A percentile compares a stretch with the other conserved stretches of the same genome.
phyloP scores from a whole-genome alignment of 768 basidiomycete species.

The Peribolospora baueri region DNA sequence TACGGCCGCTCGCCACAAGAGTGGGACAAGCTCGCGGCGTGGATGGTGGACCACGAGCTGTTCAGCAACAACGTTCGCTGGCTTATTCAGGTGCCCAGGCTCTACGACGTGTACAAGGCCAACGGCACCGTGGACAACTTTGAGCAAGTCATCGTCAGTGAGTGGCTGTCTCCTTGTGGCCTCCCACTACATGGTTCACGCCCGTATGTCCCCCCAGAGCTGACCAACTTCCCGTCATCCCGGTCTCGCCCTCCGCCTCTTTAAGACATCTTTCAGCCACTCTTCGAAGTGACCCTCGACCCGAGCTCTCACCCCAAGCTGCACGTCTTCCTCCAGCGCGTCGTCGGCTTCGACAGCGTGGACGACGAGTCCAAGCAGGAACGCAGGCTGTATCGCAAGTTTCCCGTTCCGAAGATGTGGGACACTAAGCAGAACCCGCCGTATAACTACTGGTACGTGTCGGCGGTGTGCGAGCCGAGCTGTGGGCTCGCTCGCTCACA shows the following conservation, averaged over 20 bases:
- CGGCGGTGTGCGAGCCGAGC: too few relatives aligned
- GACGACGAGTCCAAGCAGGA: constrained; percentile 94
- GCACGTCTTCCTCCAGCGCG: constrained; percentile 81
- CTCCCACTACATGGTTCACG: neutral
- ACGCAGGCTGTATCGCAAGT: constrained; percentile 57
- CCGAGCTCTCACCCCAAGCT: constrained; percentile 75
- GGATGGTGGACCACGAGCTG: constrained; percentile 81
- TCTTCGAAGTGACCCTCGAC: constrained; percentile 90
- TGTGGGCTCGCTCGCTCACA: neutral
- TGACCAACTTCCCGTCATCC: neutral
- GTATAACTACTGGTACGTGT: constrained; percentile 69
- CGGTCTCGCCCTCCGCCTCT: neutral
- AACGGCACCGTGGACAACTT: constrained; percentile 62
- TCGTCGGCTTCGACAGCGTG: constrained; percentile 92
- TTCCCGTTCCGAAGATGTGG: constrained; percentile 47
- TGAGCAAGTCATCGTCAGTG: constrained; percentile 72
- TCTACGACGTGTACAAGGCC: constrained; percentile 87
- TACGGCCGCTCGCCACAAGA: constrained; percentile 61
- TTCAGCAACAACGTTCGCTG: constrained; percentile 93
- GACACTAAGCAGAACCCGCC: constrained; percentile 71
- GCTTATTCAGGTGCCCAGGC: constrained; percentile 81
- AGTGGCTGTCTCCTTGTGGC: constrained; percentile 17
- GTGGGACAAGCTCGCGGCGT: constrained; percentile 96
- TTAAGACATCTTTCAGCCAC: constrained; percentile 66
- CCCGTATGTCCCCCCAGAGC: neutral